phyloP scores from a whole-genome alignment of 495 filamentous ascomycete species.

The Tuber microsphaerosporum region DNA sequence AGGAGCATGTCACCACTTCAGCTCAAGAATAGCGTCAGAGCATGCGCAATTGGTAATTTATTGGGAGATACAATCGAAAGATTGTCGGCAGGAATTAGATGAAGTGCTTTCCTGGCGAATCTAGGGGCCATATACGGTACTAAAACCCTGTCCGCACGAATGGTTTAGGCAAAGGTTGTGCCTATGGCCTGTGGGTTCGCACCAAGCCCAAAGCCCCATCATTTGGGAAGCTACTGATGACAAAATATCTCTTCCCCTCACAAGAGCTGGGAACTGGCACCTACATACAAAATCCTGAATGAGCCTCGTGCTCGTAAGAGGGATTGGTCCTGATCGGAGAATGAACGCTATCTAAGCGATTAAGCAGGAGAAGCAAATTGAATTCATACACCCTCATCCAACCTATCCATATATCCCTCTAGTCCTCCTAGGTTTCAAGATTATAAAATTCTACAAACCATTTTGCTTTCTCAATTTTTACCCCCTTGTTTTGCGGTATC shows the following conservation, averaged over 20 bases:
- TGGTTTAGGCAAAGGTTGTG: constrained; percentile 12
- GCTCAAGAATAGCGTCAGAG: constrained; percentile 9
- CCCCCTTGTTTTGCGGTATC: not conserved
- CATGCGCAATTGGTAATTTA: constrained; percentile 18
- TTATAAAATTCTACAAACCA: constrained; percentile 19
- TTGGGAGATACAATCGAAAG: constrained; percentile 27
- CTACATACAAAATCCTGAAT: constrained; percentile 10
- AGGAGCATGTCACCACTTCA: constrained; percentile 10
- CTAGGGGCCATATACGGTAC: constrained; percentile 15
- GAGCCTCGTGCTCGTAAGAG: constrained; percentile 36
- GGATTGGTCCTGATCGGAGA: constrained; percentile 14
- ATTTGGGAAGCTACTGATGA: constrained; percentile 27
- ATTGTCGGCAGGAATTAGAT: constrained; percentile 17
- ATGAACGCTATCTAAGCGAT: not conserved
- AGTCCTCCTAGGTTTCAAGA: constrained; percentile 15
- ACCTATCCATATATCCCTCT: constrained; percentile 6
- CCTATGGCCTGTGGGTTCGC: constrained; percentile 17
- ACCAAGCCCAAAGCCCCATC: constrained; percentile 29
- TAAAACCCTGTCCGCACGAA: constrained; percentile 22
- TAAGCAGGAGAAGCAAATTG: not conserved
- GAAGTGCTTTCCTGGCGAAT: constrained; percentile 24
- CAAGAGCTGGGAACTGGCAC: constrained; percentile 22
- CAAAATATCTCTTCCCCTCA: constrained; percentile 13
- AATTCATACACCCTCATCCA: constrained; percentile 16
- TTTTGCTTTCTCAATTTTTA: not conserved